Base-by-base conservation (phyloP, 1,139 yeast species). In the Hyphopichia buzzinii region DNA sequence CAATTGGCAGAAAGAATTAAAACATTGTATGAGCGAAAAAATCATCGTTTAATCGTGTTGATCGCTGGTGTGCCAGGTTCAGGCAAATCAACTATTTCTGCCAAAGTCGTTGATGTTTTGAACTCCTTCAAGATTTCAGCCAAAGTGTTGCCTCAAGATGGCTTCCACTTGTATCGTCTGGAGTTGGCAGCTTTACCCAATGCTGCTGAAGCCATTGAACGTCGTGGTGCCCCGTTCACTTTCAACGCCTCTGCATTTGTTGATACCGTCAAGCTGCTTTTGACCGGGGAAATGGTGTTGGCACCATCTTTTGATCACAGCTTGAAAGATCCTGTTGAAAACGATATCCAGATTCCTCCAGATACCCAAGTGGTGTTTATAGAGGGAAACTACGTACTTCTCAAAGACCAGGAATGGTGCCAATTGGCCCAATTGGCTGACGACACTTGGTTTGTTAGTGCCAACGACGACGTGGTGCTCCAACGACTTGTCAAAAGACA, bases 211-310 rank as follows among this genome's bases (percentile, higher is more conserved):
- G 92, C 95, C 0, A 62, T 79, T 26, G 57, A 63, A 27, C 65
- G 88, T 44, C 72, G 97, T 35, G 97, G 97, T 0, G 84, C 96
- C 0, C 94, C 96, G 1, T 78, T 74, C 50, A 88, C 97, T 0
- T 89, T 89, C 60, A 89, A 90, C 54, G 74, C 86, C 4, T 50
- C 55, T 5, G 55, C 52, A 13, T 67, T 68, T 41, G 49, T 67
- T 13, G 42, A 41, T 3, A 46, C 57, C 27, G 55, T 69, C 1
- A 39, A 46, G 16, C 38, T 41, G 16, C 43, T 66, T 24, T 53
- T 46, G 13, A 26, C 49, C 70, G 36, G 64, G 57, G 30, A 44
- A 45, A 34, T 44, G 46, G 24, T 55, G 50, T 21, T 41, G 44
- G 77, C 80, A 3, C 96, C 97, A 0, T 82, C 86, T 21, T 90